A percentile compares a stretch with the other conserved stretches of the same genome.
phyloP scores from a whole-genome alignment of 148 eudicot genomes.

The Beta vulgaris region DNA sequence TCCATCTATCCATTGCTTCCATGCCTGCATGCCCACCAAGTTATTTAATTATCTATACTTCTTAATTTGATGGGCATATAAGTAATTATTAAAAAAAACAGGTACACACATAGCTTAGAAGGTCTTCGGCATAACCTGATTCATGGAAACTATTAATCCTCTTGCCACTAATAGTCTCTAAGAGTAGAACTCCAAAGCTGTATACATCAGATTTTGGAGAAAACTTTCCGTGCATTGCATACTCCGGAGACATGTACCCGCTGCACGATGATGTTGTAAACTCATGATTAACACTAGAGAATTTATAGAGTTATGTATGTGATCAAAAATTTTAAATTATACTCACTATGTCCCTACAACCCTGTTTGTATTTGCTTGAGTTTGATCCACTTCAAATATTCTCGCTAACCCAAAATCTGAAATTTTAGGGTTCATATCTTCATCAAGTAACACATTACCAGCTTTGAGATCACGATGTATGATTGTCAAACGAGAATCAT shows the following conservation, averaged over 20 bases:
- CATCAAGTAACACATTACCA: conserved; percentile 63
- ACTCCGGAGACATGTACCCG: conserved; percentile 35
- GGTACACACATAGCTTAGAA: conserved; percentile 16
- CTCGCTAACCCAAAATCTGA: conserved; percentile 71
- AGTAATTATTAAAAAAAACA: not conserved
- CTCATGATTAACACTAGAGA: too few relatives aligned
- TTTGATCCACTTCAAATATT: conserved; percentile 46
- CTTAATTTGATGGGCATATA: too few relatives aligned
- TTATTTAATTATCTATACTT: too few relatives aligned
- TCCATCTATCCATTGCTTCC: conserved; percentile 30
- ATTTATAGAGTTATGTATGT: too few relatives aligned
- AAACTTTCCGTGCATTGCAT: conserved; percentile 26
- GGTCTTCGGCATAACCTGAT: not conserved
- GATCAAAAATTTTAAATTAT: not conserved
- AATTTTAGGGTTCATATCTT: conserved; percentile 52
- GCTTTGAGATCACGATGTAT: conserved; percentile 69
- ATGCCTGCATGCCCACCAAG: conserved; percentile 1
- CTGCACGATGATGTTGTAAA: not conserved
- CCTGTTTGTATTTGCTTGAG: conserved; percentile 48
- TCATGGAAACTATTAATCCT: conserved; percentile 19
- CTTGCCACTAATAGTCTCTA: conserved; percentile 33
- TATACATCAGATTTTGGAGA: conserved; percentile 34
- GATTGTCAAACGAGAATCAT: conserved; percentile 43
- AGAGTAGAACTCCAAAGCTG: conserved; percentile 31
- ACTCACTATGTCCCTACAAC: conserved; percentile 19